Conservation (phyloP, 306 rosid genomes). For the Inga leiocalycina region DNA sequence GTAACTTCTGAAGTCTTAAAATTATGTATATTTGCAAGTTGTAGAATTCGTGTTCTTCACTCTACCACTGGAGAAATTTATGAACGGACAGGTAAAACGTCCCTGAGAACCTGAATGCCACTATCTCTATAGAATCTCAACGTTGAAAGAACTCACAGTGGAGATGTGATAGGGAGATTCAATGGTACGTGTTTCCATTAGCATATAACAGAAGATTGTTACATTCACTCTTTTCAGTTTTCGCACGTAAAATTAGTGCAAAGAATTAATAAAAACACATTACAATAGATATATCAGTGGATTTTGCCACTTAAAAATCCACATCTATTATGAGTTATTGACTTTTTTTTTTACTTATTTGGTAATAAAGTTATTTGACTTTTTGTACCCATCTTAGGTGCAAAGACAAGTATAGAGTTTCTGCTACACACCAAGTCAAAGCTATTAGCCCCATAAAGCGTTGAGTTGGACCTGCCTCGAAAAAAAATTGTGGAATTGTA, state of each 20-base stretch:
- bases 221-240: neutral
- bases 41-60: neutral
- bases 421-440: neutral
- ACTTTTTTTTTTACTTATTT: neutral
- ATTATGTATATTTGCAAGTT: neutral
- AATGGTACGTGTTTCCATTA: neutral
- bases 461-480: neutral
- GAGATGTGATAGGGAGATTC: neutral
- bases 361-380: neutral
- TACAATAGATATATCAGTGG: neutral
- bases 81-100: neutral
- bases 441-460: neutral
- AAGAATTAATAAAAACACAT: neutral
- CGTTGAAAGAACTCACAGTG: neutral
- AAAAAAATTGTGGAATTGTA: neutral
- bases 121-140: neutral
- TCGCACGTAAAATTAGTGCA: neutral
- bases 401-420: neutral
- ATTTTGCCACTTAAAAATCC: neutral
- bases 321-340: neutral
- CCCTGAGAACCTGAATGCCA: neutral
- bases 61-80: neutral
- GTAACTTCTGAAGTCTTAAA: slow-evolving; percentile 3
- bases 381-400: neutral
- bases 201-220: neutral